Base-by-base conservation (phyloP, 108 stramenopile genomes). In the Parmales sp. region DNA sequence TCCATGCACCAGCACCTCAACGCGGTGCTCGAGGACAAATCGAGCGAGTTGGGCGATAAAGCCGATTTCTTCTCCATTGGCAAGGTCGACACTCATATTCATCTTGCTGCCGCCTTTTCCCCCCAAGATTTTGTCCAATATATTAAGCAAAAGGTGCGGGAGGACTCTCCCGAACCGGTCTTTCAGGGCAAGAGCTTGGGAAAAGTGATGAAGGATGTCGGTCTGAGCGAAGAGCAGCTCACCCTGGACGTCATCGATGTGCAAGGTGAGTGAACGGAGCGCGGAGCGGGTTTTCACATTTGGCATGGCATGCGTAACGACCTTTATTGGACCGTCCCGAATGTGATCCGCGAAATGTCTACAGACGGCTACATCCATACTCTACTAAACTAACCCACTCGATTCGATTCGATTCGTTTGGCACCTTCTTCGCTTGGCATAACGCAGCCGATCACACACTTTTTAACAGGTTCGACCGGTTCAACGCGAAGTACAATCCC, bases 51-150 rank as follows among this genome's bases (percentile, higher is more conserved):
- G n/a, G n/a, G n/a, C n/a, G n/a, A n/a, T n/a, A 81, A 85, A 65
- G 49, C 80, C 45, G 83, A 83, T 75, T 85, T 86, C 45, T 83
- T 85, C 67, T 83, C 84, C 51, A 70, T 85, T 19, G 45, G 82
- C 26, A 85, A 85, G 77, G 86, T 85, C 41, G 86, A 86, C 69
- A 86, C 86, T 13, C 86, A 86, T 66, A 77, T 86, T 9, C 86
- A 86, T 69, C 82, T 83, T 69, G 66, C 67, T 16, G 86, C 86
- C 64, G 82, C 38, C 66, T 86, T 43, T 43, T 43, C 41, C 11
- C 16, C 41, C 11, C 41, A 16, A 8, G 41, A 13, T 16, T 13
- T 43, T 43, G 11, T 43, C 16, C 41, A 43, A 8, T 43, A 43
- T 43, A 43, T 43, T 13, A 43, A 43, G 16, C 41, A 8, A 13